Conservation (phyloP, 2,329 filamentous ascomycete genomes). For the Pseudocercospora fijiensis region DNA sequence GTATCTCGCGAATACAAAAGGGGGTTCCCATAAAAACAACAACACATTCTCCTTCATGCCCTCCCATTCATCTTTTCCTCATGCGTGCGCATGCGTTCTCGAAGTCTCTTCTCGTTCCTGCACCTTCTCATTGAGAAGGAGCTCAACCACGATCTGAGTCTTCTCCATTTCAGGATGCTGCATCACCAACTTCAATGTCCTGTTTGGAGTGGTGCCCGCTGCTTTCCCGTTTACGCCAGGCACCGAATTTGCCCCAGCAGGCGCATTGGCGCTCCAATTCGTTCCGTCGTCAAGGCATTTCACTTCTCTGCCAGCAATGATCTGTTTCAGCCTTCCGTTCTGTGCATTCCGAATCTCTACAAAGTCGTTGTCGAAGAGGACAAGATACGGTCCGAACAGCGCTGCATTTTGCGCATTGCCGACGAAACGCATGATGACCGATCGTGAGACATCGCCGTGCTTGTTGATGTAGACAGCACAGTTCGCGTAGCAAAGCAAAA, state of each 20-base stretch:
- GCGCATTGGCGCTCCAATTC: conserved; percentile 49
- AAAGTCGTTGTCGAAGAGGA: conserved; percentile 94
- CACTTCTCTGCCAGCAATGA: conserved; percentile 88
- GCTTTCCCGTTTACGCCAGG: conserved; percentile 35
- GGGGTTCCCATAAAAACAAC: not conserved
- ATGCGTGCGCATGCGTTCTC: not conserved
- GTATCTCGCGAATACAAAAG: conserved; percentile 19
- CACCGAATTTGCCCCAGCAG: not conserved
- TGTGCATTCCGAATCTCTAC: conserved; percentile 96
- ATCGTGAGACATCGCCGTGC: conserved; percentile 90
- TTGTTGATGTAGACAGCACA: conserved; percentile 98
- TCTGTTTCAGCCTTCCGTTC: conserved; percentile 88
- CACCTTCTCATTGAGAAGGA: conserved; percentile 82
- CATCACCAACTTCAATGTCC: conserved; percentile 92
- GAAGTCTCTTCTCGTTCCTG: conserved; percentile 31
- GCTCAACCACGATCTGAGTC: conserved; percentile 84
- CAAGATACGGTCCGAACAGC: conserved; percentile 84
- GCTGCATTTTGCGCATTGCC: conserved; percentile 84
- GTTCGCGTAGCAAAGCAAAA: conserved; percentile 89
- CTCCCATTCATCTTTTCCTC: not conserved
- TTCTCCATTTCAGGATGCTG: conserved; percentile 84
- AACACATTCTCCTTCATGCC: not conserved
- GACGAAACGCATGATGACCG: conserved; percentile 98
- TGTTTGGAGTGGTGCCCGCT: conserved; percentile 43
- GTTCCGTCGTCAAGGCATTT: conserved; percentile 85